Conservation (phyloP, 768 basidiomycete genomes). For the Lyophyllum atratum region DNA sequence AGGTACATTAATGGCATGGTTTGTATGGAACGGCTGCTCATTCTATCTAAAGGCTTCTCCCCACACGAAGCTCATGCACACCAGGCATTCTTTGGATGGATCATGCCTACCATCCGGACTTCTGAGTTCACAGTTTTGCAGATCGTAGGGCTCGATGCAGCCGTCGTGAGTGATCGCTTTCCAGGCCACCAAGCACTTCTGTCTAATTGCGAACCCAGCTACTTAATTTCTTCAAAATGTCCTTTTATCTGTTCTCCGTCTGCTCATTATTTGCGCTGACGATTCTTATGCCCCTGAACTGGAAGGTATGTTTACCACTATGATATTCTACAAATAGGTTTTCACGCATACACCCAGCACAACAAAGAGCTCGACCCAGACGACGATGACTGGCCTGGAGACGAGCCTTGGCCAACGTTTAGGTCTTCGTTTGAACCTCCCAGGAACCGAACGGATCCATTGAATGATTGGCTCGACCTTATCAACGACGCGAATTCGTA, state of each 20-base stretch:
- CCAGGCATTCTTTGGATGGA: slow-evolving; percentile 92
- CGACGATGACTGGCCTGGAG: slow-evolving; percentile 43
- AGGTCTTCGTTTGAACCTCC: slow-evolving; percentile 21
- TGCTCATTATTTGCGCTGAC: slow-evolving; percentile 80
- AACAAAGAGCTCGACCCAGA: slow-evolving; percentile 72
- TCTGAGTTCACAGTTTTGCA: slow-evolving; percentile 94
- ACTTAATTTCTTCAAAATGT: slow-evolving; percentile 93
- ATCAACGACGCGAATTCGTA: slow-evolving; percentile 90
- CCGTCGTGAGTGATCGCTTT: slow-evolving; percentile 67
- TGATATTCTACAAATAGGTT: neutral
- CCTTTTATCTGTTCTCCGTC: slow-evolving; percentile 87
- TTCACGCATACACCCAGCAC: slow-evolving; percentile 44
- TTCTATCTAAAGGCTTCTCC: slow-evolving; percentile 68
- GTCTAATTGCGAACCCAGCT: slow-evolving; percentile 48
- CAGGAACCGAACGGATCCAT: slow-evolving; percentile 37
- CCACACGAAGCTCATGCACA: slow-evolving; percentile 91
- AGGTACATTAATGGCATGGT: slow-evolving; percentile 44
- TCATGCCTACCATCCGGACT: slow-evolving; percentile 85
- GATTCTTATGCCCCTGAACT: slow-evolving; percentile 95
- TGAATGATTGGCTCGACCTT: slow-evolving; percentile 79
- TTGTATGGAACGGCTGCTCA: slow-evolving; percentile 9
- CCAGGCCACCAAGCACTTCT: neutral
- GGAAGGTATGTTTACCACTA: slow-evolving; percentile 65
- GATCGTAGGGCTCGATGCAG: slow-evolving; percentile 96
- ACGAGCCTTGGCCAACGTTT: slow-evolving; percentile 48